Percentiles rank a stretch among this genome's conserved stretches.
Evolutionary conservation across 2,329 filamentous ascomycete species (phyloP).

Genomic region (Epichloe gansuensis): DNA sequence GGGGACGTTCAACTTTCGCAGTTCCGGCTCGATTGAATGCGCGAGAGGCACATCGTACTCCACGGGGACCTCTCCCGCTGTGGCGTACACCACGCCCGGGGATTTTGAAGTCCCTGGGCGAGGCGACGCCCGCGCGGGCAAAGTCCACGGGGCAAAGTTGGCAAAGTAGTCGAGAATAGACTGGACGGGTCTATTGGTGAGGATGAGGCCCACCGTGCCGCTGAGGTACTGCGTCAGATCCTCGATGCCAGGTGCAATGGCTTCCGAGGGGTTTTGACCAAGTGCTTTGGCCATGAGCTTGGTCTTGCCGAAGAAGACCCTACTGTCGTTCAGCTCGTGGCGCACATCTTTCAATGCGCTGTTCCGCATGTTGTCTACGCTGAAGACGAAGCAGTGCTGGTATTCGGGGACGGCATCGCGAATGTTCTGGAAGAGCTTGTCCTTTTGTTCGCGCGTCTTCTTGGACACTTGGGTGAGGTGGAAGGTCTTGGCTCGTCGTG

Average conservation of each 20-base stretch:
- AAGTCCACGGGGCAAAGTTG: slow-evolving; percentile 67
- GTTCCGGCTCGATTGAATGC: slow-evolving; percentile 80
- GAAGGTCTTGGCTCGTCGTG: slow-evolving; percentile 80
- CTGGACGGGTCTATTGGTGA: slow-evolving; percentile 64
- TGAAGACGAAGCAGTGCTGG: slow-evolving; percentile 86
- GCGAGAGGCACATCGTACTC: slow-evolving; percentile 80
- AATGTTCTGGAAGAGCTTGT: slow-evolving; percentile 78
- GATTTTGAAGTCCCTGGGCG: slow-evolving; percentile 64
- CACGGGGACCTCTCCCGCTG: slow-evolving; percentile 63
- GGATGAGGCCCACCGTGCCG: slow-evolving; percentile 81
- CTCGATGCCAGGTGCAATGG: slow-evolving; percentile 68
- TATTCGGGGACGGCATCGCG: slow-evolving; percentile 76
- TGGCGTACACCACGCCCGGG: slow-evolving; percentile 73
- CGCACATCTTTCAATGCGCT: slow-evolving; percentile 88
- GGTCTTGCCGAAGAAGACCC: slow-evolving; percentile 97
- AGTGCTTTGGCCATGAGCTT: slow-evolving; percentile 98
- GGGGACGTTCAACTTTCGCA: slow-evolving; percentile 81
- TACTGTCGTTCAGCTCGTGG: slow-evolving; percentile 59
- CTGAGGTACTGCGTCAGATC: slow-evolving; percentile 55
- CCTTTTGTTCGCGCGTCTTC: slow-evolving; percentile 85
- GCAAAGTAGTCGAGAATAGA: slow-evolving; percentile 63
- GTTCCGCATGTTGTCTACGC: slow-evolving; percentile 96
- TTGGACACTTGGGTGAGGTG: slow-evolving; percentile 86
- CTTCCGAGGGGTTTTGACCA: slow-evolving; percentile 63
- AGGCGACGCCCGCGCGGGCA: slow-evolving; percentile 71